A percentile compares a stretch with the other conserved stretches of the same genome.
phyloP scores from a whole-genome alignment of 331 rosid species.

The Acacia pycnantha region DNA sequence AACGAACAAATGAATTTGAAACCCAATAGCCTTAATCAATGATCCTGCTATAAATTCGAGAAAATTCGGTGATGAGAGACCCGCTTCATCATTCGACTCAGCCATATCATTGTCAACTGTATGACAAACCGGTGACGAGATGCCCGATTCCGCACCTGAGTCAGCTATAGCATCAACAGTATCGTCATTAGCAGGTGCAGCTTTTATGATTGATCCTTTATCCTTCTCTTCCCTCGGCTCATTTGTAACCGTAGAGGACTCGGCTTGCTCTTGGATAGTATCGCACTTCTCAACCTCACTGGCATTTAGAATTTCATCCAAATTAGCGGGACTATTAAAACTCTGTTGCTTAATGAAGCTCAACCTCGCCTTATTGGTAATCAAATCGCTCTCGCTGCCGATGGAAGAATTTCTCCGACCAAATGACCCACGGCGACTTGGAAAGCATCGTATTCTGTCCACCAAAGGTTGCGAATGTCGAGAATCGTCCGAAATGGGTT shows the following conservation, averaged over 20 bases:
- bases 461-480: conserved; percentile 3
- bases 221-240: conserved; percentile 27
- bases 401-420: conserved; percentile 31
- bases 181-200: conserved; percentile 40
- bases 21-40: conserved; percentile 56
- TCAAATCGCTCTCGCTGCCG: conserved; percentile 19
- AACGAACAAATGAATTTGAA: conserved; percentile 59
- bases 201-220: conserved; percentile 59
- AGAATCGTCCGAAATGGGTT: background rate
- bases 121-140: conserved; percentile 39
- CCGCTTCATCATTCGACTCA: conserved; percentile 27
- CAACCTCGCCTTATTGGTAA: background rate
- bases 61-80: conserved; percentile 37
- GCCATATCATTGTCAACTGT: conserved; percentile 31
- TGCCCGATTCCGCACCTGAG: conserved; percentile 30
- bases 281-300: conserved; percentile 20
- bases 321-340: conserved; percentile 6
- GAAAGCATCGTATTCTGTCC: conserved; percentile 45
- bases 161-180: conserved; percentile 37
- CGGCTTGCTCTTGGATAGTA: conserved; percentile 12
- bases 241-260: conserved; percentile 26
- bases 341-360: conserved; percentile 15
- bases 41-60: conserved; percentile 54
- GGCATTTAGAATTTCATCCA: conserved; percentile 33
- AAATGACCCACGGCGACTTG: conserved; percentile 20